phyloP scores from a whole-genome alignment of 805 yeast species.

The Groenewaldozyma salmanticensis region DNA sequence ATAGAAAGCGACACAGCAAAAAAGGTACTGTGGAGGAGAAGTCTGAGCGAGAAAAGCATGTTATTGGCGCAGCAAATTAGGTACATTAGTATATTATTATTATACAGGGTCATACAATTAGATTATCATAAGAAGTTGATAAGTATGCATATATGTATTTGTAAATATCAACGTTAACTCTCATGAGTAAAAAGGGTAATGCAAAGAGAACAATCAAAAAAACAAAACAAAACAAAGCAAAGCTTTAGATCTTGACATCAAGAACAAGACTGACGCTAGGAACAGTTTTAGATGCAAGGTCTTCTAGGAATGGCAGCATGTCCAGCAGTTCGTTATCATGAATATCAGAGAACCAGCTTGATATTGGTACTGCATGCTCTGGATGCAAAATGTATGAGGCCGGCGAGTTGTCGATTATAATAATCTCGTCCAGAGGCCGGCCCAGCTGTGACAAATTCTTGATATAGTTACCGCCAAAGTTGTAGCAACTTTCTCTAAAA shows the following conservation, averaged over 20 bases:
- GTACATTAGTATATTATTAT: no score
- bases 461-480: conserved; percentile 88
- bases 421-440: conserved; percentile 73
- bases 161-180: neutral
- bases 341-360: conserved; percentile 96
- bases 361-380: conserved; percentile 92
- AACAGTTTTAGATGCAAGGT: conserved; percentile 60
- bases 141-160: neutral
- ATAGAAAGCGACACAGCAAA: conserved; percentile 71
- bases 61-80: conserved; percentile 60
- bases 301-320: conserved; percentile 82
- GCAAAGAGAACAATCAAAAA: no score
- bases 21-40: conserved; percentile 32
- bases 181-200: neutral
- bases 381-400: conserved; percentile 98
- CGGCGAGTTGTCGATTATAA: conserved; percentile 94
- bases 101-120: neutral
- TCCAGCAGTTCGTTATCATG: conserved; percentile 94
- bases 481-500: conserved; percentile 89
- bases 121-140: neutral
- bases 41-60: conserved; percentile 77
- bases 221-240: conserved; percentile 1
- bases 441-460: conserved; percentile 93
- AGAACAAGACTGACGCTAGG: conserved; percentile 79
- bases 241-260: conserved; percentile 45